phyloP scores from a whole-genome alignment of 495 filamentous ascomycete species.

The Xylaria longipes region DNA sequence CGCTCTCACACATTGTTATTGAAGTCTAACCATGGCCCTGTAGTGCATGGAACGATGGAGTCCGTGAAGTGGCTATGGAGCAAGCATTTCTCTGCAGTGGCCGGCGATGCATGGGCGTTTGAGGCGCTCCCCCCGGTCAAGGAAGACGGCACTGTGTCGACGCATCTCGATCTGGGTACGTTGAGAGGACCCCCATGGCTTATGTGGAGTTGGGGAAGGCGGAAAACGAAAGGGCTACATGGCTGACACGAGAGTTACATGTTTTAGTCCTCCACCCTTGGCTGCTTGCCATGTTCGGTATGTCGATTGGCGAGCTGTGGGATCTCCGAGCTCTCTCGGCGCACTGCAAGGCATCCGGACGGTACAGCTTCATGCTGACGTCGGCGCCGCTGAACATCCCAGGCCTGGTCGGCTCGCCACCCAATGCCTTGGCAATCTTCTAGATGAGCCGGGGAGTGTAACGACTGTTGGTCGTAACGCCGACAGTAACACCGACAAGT shows the following conservation, averaged over 20 bases:
- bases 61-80: constrained; percentile 65
- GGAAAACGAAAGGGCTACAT: not conserved
- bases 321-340: constrained; percentile 60
- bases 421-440: constrained; percentile 61
- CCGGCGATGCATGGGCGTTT: constrained; percentile 57
- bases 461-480: not conserved
- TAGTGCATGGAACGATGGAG: constrained; percentile 59
- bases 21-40: not conserved
- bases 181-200: constrained; percentile 8
- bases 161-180: constrained; percentile 44
- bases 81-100: constrained; percentile 60
- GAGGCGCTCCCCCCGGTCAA: constrained; percentile 50
- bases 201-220: not conserved
- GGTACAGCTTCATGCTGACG: constrained; percentile 74
- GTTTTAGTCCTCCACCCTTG: constrained; percentile 64
- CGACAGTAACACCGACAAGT: not conserved
- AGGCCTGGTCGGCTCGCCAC: constrained; percentile 55
- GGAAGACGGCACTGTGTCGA: constrained; percentile 39
- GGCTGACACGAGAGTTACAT: not conserved
- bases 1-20: not conserved
- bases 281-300: constrained; percentile 69
- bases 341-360: constrained; percentile 57
- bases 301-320: constrained; percentile 69
- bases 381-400: constrained; percentile 66
- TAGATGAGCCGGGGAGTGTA: constrained; percentile 32